These are phyloP conservation scores for Aureobasidium namibiae DNA, from an alignment of 2,329 filamentous ascomycete species.

Conservation along the genomic window DNA sequence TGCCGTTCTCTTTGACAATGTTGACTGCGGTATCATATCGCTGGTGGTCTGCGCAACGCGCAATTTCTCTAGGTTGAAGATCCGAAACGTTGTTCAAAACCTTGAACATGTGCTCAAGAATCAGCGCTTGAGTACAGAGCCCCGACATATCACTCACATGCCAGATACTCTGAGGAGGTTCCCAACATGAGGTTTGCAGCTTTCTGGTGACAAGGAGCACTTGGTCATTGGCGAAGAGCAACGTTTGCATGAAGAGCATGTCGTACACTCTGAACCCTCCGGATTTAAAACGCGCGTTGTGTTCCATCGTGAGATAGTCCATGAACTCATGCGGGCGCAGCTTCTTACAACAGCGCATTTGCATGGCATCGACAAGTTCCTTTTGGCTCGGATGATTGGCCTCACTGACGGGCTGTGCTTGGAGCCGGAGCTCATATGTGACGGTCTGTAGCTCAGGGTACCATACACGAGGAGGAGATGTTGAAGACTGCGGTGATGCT, in stretches of 20 bases:
- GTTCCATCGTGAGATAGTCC: not conserved
- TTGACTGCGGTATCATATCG: conserved; percentile 2
- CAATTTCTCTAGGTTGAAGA: not conserved
- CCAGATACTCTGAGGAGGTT: not conserved
- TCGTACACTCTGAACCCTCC: not conserved
- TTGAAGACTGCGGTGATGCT: not conserved
- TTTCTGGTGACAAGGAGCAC: not conserved
- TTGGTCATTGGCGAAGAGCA: not conserved
- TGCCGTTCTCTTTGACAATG: not conserved
- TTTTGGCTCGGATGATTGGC: not conserved
- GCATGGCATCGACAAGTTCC: not conserved
- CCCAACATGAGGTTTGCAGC: not conserved
- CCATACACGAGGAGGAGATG: not conserved
- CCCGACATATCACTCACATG: not conserved
- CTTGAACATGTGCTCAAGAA: not conserved
- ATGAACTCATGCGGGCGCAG: not conserved
- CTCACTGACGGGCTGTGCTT: not conserved
- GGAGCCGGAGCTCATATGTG: not conserved
- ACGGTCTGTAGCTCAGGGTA: not conserved
- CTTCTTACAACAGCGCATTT: not conserved
- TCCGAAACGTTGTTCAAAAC: not conserved
- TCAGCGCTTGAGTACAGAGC: too few relatives aligned
- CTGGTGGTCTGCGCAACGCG: not conserved
- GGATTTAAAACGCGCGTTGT: not conserved
- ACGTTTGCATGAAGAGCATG: not conserved